Conservation (phyloP, 257 asterid genomes). For the Jacaranda copaia region DNA sequence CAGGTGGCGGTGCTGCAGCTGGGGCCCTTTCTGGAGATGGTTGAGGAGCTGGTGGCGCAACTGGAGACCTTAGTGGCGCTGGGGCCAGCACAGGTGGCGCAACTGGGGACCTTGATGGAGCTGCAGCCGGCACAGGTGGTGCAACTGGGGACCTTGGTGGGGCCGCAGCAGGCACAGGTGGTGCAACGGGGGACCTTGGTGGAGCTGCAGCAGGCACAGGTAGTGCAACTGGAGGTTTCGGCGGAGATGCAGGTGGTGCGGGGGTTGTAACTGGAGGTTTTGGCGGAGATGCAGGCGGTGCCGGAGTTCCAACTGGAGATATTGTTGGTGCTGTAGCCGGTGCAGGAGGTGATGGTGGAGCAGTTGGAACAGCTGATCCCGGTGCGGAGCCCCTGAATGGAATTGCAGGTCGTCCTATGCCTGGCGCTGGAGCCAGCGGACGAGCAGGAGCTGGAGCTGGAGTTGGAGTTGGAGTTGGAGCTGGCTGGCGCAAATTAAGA, state of each 20-base stretch:
- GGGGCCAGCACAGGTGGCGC: constrained; percentile 17
- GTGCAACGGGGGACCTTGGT: constrained; percentile 5
- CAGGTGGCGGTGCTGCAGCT: constrained; percentile 33
- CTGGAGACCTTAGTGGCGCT: constrained; percentile 22
- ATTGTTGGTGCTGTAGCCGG: not conserved
- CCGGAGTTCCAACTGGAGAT: not conserved
- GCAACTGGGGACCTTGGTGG: constrained; percentile 31
- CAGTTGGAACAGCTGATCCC: not conserved
- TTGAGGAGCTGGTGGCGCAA: constrained; percentile 10
- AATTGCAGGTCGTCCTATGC: constrained; percentile 34
- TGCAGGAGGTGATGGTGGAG: constrained; percentile 16
- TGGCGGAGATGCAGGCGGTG: not conserved
- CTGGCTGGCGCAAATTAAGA: constrained; percentile 23
- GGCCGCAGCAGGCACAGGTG: constrained; percentile 6
- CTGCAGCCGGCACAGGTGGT: constrained; percentile 13
- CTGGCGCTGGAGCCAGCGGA: constrained; percentile 14
- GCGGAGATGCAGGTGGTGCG: not conserved
- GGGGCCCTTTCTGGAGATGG: constrained; percentile 16
- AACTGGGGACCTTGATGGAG: constrained; percentile 32
- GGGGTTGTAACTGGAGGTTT: not conserved
- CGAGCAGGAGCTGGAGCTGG: not conserved
- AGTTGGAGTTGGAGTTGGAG: constrained; percentile 19
- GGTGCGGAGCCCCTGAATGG: constrained; percentile 26
- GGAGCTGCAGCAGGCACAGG: not conserved
- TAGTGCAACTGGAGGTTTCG: too few species aligned